A percentile compares a stretch with the other conserved stretches of the same genome.
Evolutionary conservation across 2,329 filamentous ascomycete species (phyloP).

Genomic region (Cladorrhinum sp.): DNA sequence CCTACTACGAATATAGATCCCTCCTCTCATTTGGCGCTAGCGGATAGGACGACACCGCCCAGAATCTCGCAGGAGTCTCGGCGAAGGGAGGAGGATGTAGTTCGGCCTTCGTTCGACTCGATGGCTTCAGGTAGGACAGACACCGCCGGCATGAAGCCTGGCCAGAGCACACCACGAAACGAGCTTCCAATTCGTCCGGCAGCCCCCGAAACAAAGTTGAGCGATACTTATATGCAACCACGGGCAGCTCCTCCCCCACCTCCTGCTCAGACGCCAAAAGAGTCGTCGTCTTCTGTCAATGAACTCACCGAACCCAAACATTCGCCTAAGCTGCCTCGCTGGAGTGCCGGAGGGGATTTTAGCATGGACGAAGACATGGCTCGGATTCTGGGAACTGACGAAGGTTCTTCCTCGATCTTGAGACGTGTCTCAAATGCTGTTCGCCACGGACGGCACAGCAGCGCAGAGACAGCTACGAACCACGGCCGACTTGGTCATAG

Average conservation of each 20-base stretch:
- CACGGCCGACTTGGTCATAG: slow-evolving; percentile 48
- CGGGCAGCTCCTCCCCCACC: slow-evolving; percentile 52
- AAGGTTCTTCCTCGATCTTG: slow-evolving; percentile 74
- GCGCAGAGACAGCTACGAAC: slow-evolving; percentile 57
- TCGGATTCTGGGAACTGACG: slow-evolving; percentile 77
- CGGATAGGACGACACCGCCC: slow-evolving; percentile 42
- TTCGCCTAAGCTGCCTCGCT: slow-evolving; percentile 68
- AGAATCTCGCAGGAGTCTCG: slow-evolving; percentile 60
- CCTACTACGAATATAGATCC: slow-evolving; percentile 30
- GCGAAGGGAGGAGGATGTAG: slow-evolving; percentile 52
- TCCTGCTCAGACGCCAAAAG: slow-evolving; percentile 46
- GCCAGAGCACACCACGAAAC: slow-evolving; percentile 42
- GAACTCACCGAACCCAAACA: slow-evolving; percentile 44
- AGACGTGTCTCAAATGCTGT: slow-evolving; percentile 90
- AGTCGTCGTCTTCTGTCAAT: slow-evolving; percentile 44
- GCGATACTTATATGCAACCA: slow-evolving; percentile 56
- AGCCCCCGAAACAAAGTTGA: slow-evolving; percentile 42
- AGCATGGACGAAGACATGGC: slow-evolving; percentile 96
- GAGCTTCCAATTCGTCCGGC: slow-evolving; percentile 34
- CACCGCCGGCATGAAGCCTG: slow-evolving; percentile 43
- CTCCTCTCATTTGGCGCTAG: slow-evolving; percentile 33
- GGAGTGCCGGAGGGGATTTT: slow-evolving; percentile 80
- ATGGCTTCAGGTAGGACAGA: slow-evolving; percentile 40
- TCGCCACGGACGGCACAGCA: slow-evolving; percentile 86
- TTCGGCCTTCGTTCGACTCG: slow-evolving; percentile 43